Base-by-base conservation (phyloP, 495 filamentous ascomycete genomes). In the Jackrogersella multiformis region DNA sequence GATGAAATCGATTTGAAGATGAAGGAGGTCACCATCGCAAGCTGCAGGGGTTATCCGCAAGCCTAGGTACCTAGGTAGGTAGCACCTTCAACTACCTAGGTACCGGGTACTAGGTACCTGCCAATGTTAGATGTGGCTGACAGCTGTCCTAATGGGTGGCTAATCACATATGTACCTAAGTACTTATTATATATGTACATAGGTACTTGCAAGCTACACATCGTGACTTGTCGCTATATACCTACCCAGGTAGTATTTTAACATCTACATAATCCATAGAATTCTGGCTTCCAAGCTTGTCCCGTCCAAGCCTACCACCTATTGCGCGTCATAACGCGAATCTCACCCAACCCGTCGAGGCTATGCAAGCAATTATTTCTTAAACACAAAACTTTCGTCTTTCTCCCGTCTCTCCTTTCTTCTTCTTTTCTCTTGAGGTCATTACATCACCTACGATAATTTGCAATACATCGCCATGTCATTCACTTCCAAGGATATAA, bases 401-500 rank as follows among this genome's bases (percentile, higher is more conserved):
- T 20, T 44, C 23, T 44, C 23, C 42, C 36, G 45, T 39, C 26
- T 68, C 16, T 54, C 10, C 16, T 48, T 24, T 56, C 10, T 20
- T 52, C 18, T n/a, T 32, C 8, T 20, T 16, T n/a, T 35, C 46
- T n/a, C 39, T 15, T 5, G 12, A 45, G 32, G 16, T 41, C 30
- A 23, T 35, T 53, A 24, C 56, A 44, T 53, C 15, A 12, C 1
- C 36, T 42, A 56, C 36, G 18, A 35, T 48, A 42, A 53, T 38
- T 32, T 48, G n/a, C 16, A 54, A 15, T 45, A 26, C 56, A 6
- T 13, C 35, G 74, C 49, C 32, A 89, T 90, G 87, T 69, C 80
- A 15, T 82, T 88, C 57, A 79, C 77, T 44, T 66, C 79, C 16
- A 78, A 76, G 67, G 88, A 90, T 61, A 81, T 77, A 49, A 69